Conservation (phyloP, 1,284 basidiomycete species). For the Prillingera fragicola region DNA sequence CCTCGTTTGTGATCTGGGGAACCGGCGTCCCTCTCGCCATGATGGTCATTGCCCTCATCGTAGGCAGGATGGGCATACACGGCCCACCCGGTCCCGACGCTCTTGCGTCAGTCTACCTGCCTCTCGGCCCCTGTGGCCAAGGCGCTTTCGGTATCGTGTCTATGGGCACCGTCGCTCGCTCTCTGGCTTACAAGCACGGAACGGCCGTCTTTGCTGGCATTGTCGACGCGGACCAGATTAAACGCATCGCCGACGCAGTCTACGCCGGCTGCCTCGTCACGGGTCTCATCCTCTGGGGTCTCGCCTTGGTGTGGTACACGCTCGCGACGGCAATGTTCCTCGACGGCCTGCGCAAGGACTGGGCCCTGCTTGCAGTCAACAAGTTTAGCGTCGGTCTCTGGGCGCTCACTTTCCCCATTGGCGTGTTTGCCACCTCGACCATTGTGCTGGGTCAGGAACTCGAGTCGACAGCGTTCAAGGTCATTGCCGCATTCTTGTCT, state of each 20-base stretch:
- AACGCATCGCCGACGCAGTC: slow-evolving; percentile 49
- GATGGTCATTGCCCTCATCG: slow-evolving; percentile 57
- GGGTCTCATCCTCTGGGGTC: slow-evolving; percentile 49
- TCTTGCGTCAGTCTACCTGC: slow-evolving; percentile 59
- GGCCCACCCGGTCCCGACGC: slow-evolving; percentile 50
- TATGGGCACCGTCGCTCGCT: slow-evolving; percentile 51
- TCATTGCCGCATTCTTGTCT: slow-evolving; percentile 56
- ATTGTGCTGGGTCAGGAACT: slow-evolving; percentile 55
- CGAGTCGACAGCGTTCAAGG: slow-evolving; percentile 54
- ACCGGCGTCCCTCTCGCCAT: slow-evolving; percentile 52
- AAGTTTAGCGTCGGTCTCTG: slow-evolving; percentile 42
- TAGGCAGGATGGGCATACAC: slow-evolving; percentile 50
- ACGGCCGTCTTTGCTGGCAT: slow-evolving; percentile 29
- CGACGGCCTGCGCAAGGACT: slow-evolving; percentile 19
- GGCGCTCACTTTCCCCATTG: slow-evolving; percentile 47
- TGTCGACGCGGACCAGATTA: slow-evolving; percentile 30
- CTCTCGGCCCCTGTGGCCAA: slow-evolving; percentile 57
- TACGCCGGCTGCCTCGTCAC: slow-evolving; percentile 34
- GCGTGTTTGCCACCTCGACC: slow-evolving; percentile 61
- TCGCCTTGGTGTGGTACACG: slow-evolving; percentile 49
- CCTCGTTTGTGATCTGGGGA: slow-evolving; percentile 50
- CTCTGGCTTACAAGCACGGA: slow-evolving; percentile 48
- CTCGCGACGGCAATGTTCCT: slow-evolving; percentile 40
- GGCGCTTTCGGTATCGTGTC: slow-evolving; percentile 58
- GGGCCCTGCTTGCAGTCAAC: slow-evolving; percentile 17